Evolutionary conservation across 2,329 filamentous ascomycete genomes (phyloP).

Genomic region (Xylariaceae sp.): DNA sequence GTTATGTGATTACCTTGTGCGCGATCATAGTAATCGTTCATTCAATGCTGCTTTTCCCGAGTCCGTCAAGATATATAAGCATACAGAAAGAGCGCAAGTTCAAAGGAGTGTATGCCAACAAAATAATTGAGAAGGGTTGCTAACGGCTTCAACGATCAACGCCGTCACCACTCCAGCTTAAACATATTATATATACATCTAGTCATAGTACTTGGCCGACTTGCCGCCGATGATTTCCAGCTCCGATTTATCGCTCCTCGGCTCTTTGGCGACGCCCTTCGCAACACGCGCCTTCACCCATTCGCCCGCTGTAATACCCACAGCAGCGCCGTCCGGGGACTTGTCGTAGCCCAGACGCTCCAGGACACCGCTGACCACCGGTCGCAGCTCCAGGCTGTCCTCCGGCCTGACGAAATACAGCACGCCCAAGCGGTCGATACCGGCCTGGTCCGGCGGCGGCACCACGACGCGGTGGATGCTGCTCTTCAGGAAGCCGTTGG

Average conservation of each 20-base stretch:
- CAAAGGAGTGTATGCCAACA: background rate
- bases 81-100: too few relatives aligned
- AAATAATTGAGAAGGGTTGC: background rate
- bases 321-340: conserved; percentile 26
- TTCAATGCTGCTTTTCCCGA: background rate
- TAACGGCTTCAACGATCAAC: too few relatives aligned
- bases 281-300: conserved; percentile 41
- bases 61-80: too few relatives aligned
- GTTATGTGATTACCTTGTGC: background rate
- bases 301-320: conserved; percentile 40
- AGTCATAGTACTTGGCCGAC: conserved; percentile 40
- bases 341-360: conserved; percentile 38
- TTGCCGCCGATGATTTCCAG: conserved; percentile 38
- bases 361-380: conserved; percentile 38
- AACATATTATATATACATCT: background rate
- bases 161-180: too few relatives aligned
- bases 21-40: background rate
- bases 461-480: conserved; percentile 48
- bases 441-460: conserved; percentile 47
- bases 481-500: conserved; percentile 48
- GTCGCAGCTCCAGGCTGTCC: conserved; percentile 37
- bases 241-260: conserved; percentile 33
- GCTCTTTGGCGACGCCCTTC: conserved; percentile 23
- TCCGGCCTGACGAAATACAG: conserved; percentile 45
- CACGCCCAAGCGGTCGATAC: conserved; percentile 51